Evolutionary conservation across 148 eudicot genomes (phyloP).

Genomic region (Nepenthes mirabilis): DNA sequence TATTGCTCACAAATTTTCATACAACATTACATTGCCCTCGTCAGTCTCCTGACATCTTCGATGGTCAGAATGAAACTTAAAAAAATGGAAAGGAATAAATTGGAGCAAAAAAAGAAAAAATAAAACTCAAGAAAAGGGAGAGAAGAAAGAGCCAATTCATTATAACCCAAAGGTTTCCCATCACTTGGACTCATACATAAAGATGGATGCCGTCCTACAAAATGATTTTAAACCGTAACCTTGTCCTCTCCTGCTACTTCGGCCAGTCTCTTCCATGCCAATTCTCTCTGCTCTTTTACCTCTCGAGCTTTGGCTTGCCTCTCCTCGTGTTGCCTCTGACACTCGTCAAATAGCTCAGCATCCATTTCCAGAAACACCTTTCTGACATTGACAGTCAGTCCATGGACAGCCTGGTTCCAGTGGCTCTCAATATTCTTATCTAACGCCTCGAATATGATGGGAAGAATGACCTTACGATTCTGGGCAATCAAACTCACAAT

Average conservation of each 20-base stretch:
- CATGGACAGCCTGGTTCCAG: slow-evolving; percentile 71
- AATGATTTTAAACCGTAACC: slow-evolving; percentile 15
- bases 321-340: slow-evolving; percentile 44
- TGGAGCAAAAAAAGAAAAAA: not conserved
- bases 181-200: not conserved
- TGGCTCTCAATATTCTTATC: slow-evolving; percentile 61
- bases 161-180: not conserved
- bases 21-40: slow-evolving; percentile 21
- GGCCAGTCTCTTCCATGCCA: slow-evolving; percentile 48
- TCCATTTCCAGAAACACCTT: slow-evolving; percentile 79
- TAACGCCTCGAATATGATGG: slow-evolving; percentile 62
- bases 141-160: not conserved
- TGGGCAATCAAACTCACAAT: slow-evolving; percentile 59
- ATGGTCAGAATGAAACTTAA: slow-evolving; percentile 12
- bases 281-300: slow-evolving; percentile 36
- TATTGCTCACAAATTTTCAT: slow-evolving; percentile 11
- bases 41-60: slow-evolving; percentile 17
- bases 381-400: slow-evolving; percentile 53
- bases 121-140: not conserved
- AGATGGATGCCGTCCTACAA: not conserved
- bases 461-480: slow-evolving; percentile 41
- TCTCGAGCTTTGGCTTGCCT: slow-evolving; percentile 30
- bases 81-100: not conserved
- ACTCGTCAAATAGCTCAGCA: slow-evolving; percentile 44
- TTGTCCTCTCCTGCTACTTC: slow-evolving; percentile 38